phyloP scores from a whole-genome alignment of 2,329 filamentous ascomycete genomes.

The Mycogone perniciosa region DNA sequence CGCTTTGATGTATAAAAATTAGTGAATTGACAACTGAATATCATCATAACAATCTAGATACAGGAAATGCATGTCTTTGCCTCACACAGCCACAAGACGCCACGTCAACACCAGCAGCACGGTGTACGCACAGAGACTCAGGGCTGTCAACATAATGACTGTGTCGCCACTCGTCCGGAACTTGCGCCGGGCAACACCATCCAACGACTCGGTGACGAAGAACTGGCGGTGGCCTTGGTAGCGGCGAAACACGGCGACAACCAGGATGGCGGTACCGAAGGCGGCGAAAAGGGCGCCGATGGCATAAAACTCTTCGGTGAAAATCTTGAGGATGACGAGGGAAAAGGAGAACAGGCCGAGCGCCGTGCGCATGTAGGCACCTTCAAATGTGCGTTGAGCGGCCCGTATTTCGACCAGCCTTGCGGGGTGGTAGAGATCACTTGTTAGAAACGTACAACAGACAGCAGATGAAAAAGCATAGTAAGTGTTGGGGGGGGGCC shows the following conservation, averaged over 20 bases:
- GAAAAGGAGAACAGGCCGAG: conserved; percentile 93
- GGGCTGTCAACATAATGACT: conserved; percentile 48
- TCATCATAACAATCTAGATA: conserved; percentile 3
- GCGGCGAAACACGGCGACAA: conserved; percentile 77
- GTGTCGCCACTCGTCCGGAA: conserved; percentile 61
- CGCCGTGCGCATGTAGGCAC: conserved; percentile 91
- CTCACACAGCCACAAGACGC: conserved; percentile 29
- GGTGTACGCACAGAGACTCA: conserved; percentile 54
- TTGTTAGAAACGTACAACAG: background rate
- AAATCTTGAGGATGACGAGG: conserved; percentile 84
- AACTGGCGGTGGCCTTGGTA: conserved; percentile 93
- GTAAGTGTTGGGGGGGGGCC: background rate
- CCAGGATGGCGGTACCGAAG: conserved; percentile 78
- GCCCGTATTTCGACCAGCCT: conserved; percentile 89
- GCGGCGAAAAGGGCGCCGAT: conserved; percentile 94
- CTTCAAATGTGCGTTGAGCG: conserved; percentile 93
- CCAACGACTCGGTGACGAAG: conserved; percentile 49
- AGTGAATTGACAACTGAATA: background rate
- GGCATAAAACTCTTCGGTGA: conserved; percentile 91
- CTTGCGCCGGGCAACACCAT: conserved; percentile 38
- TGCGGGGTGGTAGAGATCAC: background rate
- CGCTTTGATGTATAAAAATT: no score
- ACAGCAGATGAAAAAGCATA: background rate
- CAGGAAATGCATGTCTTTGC: background rate
- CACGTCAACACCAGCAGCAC: conserved; percentile 51